Base-by-base conservation (phyloP, 1,284 basidiomycete species). In the Rhodotorula sp. region DNA sequence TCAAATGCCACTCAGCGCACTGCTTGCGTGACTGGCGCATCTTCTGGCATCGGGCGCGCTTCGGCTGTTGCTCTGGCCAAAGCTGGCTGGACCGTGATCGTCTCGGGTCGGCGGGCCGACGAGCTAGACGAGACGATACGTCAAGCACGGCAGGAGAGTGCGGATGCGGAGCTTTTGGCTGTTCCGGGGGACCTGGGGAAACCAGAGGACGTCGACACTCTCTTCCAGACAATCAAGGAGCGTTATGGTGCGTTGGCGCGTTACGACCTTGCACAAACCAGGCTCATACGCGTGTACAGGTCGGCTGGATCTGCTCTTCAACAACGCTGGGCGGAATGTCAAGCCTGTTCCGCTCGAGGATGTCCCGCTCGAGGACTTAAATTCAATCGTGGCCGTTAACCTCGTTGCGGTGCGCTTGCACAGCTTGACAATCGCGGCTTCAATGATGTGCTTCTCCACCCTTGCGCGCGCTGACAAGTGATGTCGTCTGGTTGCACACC, bases 221-320 rank as follows among this genome's bases (percentile, higher is more conserved):
- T 92, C 59, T 92, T 92, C 79, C 77, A 81, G 14, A 79, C 82
- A 49, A 84, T 88, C 2, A 80, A 87, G 58, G 80, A 84, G 41
- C 83, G 84, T 68, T 91, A 89, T 78, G 90, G 89, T 86, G 77
- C 59, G 83, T 77, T 34, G 49, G 64, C 19, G 27, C 14, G 17
- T 14, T 45, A 4, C 13, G 45, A 42, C 34, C 13, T 1, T 21
- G 12, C n/a, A 34, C 25, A 34, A 16, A 9, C 27, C 1, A 16
- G 7, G 2, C 44, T 23, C 5, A 12, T 4, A 45, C 62, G 27
- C 53, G 45, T 42, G 19, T 9, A 49, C 72, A 90, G 89, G 88
- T 10, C 84, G 88, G 4, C 78, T 92, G 34, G 91, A 93, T 79
- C 77, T 92, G n/a, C 77, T 90, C 23, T 93, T 92, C 83, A 92